A percentile compares a stretch with the other conserved stretches of the same genome.
phyloP scores from a whole-genome alignment of 2,329 filamentous ascomycete genomes.

The Claviceps pusilla region DNA sequence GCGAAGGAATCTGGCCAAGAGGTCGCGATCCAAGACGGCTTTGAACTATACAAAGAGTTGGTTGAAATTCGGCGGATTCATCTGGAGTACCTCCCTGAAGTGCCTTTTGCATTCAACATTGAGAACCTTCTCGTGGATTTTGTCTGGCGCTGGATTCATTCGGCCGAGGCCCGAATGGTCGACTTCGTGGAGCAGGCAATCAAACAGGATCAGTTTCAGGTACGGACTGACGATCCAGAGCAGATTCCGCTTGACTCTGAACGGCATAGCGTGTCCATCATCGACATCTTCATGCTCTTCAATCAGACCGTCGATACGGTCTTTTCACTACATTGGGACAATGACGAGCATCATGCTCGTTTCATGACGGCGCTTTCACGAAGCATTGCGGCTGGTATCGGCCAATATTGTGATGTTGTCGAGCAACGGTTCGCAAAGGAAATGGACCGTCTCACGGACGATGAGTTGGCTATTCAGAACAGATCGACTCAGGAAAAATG shows the following conservation, averaged over 20 bases:
- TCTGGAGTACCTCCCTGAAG: conserved; percentile 53
- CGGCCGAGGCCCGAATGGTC: conserved; percentile 64
- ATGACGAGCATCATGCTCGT: conserved; percentile 82
- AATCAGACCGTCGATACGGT: conserved; percentile 84
- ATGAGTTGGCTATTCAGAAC: conserved; percentile 63
- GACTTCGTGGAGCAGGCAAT: conserved; percentile 82
- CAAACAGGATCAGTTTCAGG: conserved; percentile 74
- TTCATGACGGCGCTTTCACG: conserved; percentile 93
- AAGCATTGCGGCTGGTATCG: conserved; percentile 66
- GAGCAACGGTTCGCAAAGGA: conserved; percentile 76
- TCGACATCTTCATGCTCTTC: conserved; percentile 88
- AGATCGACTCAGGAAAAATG: conserved; percentile 84
- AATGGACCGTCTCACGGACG: conserved; percentile 82
- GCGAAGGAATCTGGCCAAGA: conserved; percentile 56
- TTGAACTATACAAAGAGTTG: conserved; percentile 81
- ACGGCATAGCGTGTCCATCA: conserved; percentile 80
- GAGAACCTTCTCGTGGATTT: conserved; percentile 79
- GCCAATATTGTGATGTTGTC: conserved; percentile 79
- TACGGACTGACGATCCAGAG: conserved; percentile 49
- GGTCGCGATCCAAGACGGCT: conserved; percentile 79
- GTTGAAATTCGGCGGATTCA: conserved; percentile 75
- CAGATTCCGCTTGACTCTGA: conserved; percentile 60
- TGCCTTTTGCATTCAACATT: conserved; percentile 72
- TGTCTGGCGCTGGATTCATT: conserved; percentile 87
- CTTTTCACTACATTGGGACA: conserved; percentile 75